Evolutionary conservation across 306 rosid species (phyloP), one percentile per base, ranked within the genome.

Genomic region (Trichosanthes truncata): DNA sequence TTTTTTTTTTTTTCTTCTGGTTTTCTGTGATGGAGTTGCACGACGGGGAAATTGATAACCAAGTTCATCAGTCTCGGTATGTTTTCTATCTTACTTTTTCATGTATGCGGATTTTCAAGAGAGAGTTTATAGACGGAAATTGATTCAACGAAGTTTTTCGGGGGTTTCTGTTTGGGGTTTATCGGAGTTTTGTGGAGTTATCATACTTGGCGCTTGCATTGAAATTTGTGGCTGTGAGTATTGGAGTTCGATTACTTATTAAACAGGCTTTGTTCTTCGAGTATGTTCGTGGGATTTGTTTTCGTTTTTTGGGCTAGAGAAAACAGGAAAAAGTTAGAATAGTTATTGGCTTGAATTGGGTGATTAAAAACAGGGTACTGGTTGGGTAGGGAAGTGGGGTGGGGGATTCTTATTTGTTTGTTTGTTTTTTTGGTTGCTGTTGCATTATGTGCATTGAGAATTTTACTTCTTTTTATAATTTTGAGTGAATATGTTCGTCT

Each of bases 21-120:
- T 68, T 68, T 11, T 23, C 9, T 74, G 29, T 6, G 41, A 74
- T 74, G 78, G 78, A 74, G 45, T 49, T 74, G 78, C 78, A 74
- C 13, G 20, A 74, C 78, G 78, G 78, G 41, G 78, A 48, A 17
- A 74, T 11, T 33, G 61, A 74, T 49, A 3, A 17, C 11, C 60
- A 49, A 74, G 49, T 31, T 74, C 61, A 74, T 74, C 60, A 29
- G 10, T 74, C 78, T 74, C 3, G 60, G 78, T 74, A 48, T 15
- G 78, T 25, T 69, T 49, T 74, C 26, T 48, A 4, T 46, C 35
- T 5, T 46, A 45, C 15, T 5, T 71, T 26, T 46, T 15, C 41
- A 3, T 73, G 13, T 26, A 1, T 71, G 0, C 3, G 60, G n/a
- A 4, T 48, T 29, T 46, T 1, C 48, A 45, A n/a, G 40, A 41